Base-by-base conservation (phyloP, 2,329 filamentous ascomycete species). In the Fusarium dimerum region DNA sequence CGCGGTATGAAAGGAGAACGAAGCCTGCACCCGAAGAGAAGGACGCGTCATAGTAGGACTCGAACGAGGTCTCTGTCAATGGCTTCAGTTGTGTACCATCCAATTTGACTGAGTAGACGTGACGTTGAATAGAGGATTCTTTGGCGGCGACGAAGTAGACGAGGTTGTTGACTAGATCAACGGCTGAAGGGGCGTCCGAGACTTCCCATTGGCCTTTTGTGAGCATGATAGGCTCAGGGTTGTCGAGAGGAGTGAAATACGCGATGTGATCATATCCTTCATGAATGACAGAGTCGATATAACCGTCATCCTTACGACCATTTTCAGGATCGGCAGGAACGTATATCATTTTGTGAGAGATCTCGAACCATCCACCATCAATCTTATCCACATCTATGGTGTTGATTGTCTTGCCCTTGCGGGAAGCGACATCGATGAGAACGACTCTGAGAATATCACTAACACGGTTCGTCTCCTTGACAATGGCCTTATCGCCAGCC, bases 281-380 rank as follows among this genome's bases (percentile, higher is more conserved):
- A 66, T 95, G 80, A 50, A 97, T 88, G 53, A 97, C 78, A 0
- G 89, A 92, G 71, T 99, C 94, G 56, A 99, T 86, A 66, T 99
- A 99, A 18, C 94, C 94, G 70, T 97, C 92, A 6, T 93, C 73
- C 2, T 83, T 78, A 18, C 92, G 86, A 13, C 89, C 90, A 56
- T 89, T 90, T 11, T 75, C 71, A 18, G 88, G 82, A 68, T 97
- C 90, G 4, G 91, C 89, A 2, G 94, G 94, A 51, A 99, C 87
- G 67, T 88, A 97, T 13, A 78, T 85, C 4, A 92, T 96, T 40
- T 87, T 84, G 64, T 96, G 88, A 1, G 91, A 90, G 40, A 96
- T 90, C 73, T 99, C 94, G 64, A 97, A 93, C 94, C 94, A 99
- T 34, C 94, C 95, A 18, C 92, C 92, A 69, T 99, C 94, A n/a